Evolutionary conservation across 805 yeast genomes (phyloP).

Genomic region (Limtongia smithiae): DNA sequence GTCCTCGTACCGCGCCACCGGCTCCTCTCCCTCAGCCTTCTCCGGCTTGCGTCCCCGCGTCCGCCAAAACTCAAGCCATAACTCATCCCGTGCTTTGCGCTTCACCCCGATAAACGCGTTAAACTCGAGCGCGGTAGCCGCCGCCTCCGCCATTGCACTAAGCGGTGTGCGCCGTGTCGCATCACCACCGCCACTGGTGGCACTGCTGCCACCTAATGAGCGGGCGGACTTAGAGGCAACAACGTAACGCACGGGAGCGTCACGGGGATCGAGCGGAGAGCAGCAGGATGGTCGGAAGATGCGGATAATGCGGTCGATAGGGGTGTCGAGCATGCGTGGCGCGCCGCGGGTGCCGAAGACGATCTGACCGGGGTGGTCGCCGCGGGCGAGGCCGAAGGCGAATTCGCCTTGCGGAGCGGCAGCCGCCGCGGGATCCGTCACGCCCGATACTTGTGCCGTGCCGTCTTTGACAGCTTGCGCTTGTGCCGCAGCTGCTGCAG

Average conservation of each 20-base stretch:
- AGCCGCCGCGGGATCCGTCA: slow-evolving; percentile 4
- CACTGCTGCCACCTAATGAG: no score
- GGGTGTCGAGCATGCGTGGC: slow-evolving; percentile 12
- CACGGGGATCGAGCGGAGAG: slow-evolving; percentile 12
- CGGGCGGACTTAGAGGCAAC: slow-evolving; percentile 16
- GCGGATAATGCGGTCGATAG: slow-evolving; percentile 8
- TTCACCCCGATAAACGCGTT: slow-evolving; percentile 32
- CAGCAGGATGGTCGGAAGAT: slow-evolving; percentile 15
- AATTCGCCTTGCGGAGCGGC: neutral
- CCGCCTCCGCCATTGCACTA: slow-evolving; percentile 28
- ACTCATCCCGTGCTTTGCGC: slow-evolving; percentile 33
- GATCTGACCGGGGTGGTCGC: slow-evolving; percentile 18
- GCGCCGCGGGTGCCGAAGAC: slow-evolving; percentile 21
- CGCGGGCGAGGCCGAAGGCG: slow-evolving; percentile 2
- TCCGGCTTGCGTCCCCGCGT: no score
- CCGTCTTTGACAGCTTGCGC: slow-evolving; percentile 4
- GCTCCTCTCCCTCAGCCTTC: no score
- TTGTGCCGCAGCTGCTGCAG: slow-evolving; percentile 2
- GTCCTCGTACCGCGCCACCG: no score
- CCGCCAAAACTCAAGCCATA: slow-evolving; percentile 40
- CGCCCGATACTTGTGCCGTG: slow-evolving; percentile 2
- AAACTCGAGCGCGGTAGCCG: slow-evolving; percentile 32
- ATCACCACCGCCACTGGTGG: no score
- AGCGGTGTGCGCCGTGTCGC: slow-evolving; percentile 12
- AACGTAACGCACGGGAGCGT: slow-evolving; percentile 20